Evolutionary conservation across 176 grass and related monocot genomes (phyloP).

Genomic region (Raddia guianensis): DNA sequence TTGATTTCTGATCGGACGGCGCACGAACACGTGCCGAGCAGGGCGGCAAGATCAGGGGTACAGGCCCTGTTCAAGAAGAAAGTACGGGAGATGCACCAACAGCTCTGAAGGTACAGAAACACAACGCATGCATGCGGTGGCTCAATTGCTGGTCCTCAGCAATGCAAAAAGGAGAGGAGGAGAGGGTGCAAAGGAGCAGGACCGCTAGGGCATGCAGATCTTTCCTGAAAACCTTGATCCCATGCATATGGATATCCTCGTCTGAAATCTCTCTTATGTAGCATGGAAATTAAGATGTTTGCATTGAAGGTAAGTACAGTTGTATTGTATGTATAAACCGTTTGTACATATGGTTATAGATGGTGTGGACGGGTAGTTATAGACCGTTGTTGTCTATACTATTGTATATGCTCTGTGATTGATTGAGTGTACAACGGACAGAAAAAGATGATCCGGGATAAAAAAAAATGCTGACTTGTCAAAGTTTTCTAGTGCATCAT

Average conservation of each 20-base stretch:
- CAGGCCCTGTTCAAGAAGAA: not conserved
- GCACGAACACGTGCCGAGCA: not conserved
- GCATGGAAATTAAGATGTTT: no score
- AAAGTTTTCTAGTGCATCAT: not conserved
- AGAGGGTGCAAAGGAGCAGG: not conserved
- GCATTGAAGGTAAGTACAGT: no score
- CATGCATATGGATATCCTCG: not conserved
- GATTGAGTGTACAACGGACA: not conserved
- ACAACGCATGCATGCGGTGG: not conserved
- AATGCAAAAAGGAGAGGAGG: not conserved
- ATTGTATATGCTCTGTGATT: not conserved
- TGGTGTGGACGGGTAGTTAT: no score
- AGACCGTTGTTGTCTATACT: no score
- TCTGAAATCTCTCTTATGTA: not conserved
- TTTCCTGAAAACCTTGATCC: not conserved
- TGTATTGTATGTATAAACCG: no score
- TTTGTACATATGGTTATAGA: no score
- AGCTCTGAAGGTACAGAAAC: not conserved
- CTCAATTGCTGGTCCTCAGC: constrained; percentile 8
- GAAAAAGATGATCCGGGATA: not conserved
- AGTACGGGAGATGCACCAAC: not conserved
- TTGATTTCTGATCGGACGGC: not conserved
- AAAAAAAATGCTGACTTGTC: not conserved
- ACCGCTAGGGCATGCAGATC: not conserved
- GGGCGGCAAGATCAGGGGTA: not conserved